Percentiles rank a stretch among this genome's conserved stretches.
phyloP scores from a whole-genome alignment of 2,329 filamentous ascomycete species.

The Fusarium sp. region DNA sequence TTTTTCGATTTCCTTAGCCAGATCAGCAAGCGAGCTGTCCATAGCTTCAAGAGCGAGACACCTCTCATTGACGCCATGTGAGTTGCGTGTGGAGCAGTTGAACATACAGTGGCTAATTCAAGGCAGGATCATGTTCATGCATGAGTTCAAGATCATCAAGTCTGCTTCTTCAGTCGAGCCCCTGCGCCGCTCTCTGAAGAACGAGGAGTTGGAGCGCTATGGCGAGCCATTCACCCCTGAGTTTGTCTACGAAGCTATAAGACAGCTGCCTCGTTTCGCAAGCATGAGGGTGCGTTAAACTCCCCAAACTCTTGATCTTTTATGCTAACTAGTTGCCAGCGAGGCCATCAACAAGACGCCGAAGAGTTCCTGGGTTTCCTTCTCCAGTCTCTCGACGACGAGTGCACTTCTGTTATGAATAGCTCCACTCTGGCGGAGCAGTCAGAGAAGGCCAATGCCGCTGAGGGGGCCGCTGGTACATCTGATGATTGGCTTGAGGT shows the following conservation, averaged over 20 bases:
- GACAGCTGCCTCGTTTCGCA: slow-evolving; percentile 85
- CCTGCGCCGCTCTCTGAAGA: slow-evolving; percentile 79
- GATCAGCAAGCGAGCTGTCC: slow-evolving; percentile 82
- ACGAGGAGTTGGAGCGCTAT: slow-evolving; percentile 86
- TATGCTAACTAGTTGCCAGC: slow-evolving; percentile 59
- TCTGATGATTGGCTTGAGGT: slow-evolving; percentile 86
- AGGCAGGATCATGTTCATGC: slow-evolving; percentile 90
- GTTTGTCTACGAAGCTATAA: slow-evolving; percentile 94
- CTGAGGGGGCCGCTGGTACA: slow-evolving; percentile 47
- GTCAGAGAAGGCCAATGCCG: slow-evolving; percentile 44
- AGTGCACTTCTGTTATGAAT: slow-evolving; percentile 81
- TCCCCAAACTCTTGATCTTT: no score
- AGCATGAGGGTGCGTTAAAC: slow-evolving; percentile 81
- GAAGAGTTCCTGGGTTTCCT: slow-evolving; percentile 97
- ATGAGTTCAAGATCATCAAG: slow-evolving; percentile 88
- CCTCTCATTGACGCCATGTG: slow-evolving; percentile 94
- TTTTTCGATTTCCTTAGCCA: slow-evolving; percentile 96
- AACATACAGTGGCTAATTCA: slow-evolving; percentile 4
- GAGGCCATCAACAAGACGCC: slow-evolving; percentile 96
- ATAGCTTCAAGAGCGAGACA: slow-evolving; percentile 96
- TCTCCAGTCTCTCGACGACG: slow-evolving; percentile 91
- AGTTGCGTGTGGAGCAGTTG: slow-evolving; percentile 51
- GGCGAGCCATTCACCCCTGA: slow-evolving; percentile 93
- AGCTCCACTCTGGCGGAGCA: slow-evolving; percentile 47
- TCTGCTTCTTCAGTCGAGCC: slow-evolving; percentile 80